Evolutionary conservation across 331 rosid genomes (phyloP), one percentile per base, ranked within the genome.

Genomic region (Acacia concinna): DNA sequence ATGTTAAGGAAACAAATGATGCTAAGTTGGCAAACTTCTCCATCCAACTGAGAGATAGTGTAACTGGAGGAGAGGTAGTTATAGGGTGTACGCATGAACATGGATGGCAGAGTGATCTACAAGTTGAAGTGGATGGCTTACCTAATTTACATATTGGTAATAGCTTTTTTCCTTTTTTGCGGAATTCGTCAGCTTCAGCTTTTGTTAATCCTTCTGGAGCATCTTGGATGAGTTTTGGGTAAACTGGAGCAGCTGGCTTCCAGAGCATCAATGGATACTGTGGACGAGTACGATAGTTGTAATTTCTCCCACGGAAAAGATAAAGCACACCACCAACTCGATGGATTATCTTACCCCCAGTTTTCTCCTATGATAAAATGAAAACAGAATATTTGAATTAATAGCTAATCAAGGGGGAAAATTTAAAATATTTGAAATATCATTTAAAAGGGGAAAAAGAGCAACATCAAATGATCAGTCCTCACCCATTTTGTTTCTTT

Each of bases 251-350:
- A 28, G 99, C 98, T 71, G 99, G 99, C 82, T 93, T 95, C 99
- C 99, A 95, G 67, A 95, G 93, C 99, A 95, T 96, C 84, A 93
- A 82, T 11, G 98, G 99, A 84, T 89, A 96, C 81, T 89, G 97
- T 2, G 99, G 98, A 72, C 93, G 98, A 57, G 93, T 84, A 27
- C 84, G 90, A 76, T 90, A 88, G 85, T 87, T 84, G 87, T 93
- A 95, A 78, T 95, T 93, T 87, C 99, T 95, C 15, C 99, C 99
- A 51, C 97, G 88, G 78, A 86, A 95, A 82, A 93, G 91, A 85
- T 95, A 95, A 76, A 93, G 89, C 20, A 86, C 84, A 59, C 97
- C 99, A 63, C 98, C 99, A 63, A 81, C 94, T 59, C 90, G 90
- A 84, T 91, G 92, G 71, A 95, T 95, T 79, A 95, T 90, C 81